These are phyloP conservation scores for Anacardium occidentale DNA, from an alignment of 345 rosid species.

Conservation along the genomic window DNA sequence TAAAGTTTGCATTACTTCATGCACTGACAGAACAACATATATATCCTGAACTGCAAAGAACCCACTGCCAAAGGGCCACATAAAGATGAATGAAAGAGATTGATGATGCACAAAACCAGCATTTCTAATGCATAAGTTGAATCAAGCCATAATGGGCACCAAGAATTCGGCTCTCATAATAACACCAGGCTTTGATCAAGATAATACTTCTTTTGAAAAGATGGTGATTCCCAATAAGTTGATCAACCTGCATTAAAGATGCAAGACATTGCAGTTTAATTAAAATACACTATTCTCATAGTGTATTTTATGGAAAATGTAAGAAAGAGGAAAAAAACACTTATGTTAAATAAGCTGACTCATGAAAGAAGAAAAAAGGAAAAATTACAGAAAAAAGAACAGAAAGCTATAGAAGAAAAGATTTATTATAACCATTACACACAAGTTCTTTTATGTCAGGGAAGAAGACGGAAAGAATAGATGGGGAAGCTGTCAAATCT, in stretches of 20 bases:
- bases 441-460: not conserved
- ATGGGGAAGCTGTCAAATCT: not conserved
- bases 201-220: constrained; percentile 80
- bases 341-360: not conserved
- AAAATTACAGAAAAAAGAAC: not conserved
- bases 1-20: not conserved
- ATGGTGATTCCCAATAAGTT: constrained; percentile 62
- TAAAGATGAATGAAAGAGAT: constrained; percentile 65
- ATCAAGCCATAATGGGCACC: constrained; percentile 85
- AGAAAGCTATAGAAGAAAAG: not conserved
- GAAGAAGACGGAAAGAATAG: not conserved
- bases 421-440: too few relatives aligned
- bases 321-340: not conserved
- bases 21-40: constrained; percentile 1
- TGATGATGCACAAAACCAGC: constrained; percentile 68
- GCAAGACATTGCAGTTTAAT: constrained; percentile 14
- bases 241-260: constrained; percentile 56
- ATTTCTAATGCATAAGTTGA: constrained; percentile 86
- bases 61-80: constrained; percentile 74
- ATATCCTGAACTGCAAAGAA: constrained; percentile 14
- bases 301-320: not conserved
- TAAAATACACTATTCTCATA: not conserved
- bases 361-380: not conserved
- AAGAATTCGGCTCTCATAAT: constrained; percentile 89
- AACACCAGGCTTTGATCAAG: constrained; percentile 92